Base-by-base conservation (phyloP, 2,329 filamentous ascomycete species). In the Aspergillus tubingensis region DNA sequence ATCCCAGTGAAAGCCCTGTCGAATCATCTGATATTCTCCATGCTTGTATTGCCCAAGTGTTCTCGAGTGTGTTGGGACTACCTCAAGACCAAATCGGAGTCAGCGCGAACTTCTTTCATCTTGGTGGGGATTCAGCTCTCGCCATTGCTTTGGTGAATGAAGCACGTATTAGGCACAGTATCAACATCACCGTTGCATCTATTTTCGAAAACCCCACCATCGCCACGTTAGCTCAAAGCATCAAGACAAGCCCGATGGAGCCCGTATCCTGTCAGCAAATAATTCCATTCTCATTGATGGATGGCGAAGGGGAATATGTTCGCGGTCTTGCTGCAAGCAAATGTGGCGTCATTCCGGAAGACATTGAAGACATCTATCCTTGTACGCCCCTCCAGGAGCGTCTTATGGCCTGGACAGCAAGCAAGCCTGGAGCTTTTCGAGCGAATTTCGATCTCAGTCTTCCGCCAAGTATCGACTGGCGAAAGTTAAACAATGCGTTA, bases 371-470 rank as follows among this genome's bases (percentile, higher is more conserved):
- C 58, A 67, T 72, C 1, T 76, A 77, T 57, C 76, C 76, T 1
- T 74, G 70, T 8, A 79, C 73, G 6, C 66, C 76, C 5, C 65
- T 79, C 1, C 77, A 80, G 59, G 76, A 77, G 64, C 77, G 75
- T 3, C 68, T 79, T 2, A 57, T 79, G 39, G 74, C 75, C 1
- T 43, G 60, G 17, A 74, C 73, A 0, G 68, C 68, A 30, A 73
- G 72, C 54, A 64, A 73, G 32, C 60, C 66, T 6, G 76, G 73
- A 10, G 72, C 72, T 11, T 80, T 79, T 54, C 68, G 76, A 10
- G 72, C 71, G 1, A 71, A 73, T 36, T 70, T 71, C 32, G 60
- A 74, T 3, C 66, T 74, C 13, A 48, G 61, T 0, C 61, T 79
- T 0, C 63, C 66, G 0, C n/a, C 39, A 3, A 44, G 62, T 3